Base-by-base conservation (phyloP, 2,329 filamentous ascomycete species). In the Onygena corvina region DNA sequence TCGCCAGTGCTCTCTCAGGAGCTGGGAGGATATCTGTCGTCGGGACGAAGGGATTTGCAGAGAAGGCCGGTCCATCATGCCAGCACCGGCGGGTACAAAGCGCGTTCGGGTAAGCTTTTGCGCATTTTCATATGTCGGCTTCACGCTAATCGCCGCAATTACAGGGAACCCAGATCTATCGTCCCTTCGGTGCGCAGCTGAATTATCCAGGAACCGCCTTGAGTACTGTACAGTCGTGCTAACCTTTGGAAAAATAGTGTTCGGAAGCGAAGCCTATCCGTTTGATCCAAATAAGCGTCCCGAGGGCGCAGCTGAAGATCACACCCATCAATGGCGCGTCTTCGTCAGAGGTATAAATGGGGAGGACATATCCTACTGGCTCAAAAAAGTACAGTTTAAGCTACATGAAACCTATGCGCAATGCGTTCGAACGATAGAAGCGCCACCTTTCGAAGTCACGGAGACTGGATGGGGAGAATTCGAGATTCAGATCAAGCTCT, bases 401-500 rank as follows among this genome's bases (percentile, higher is more conserved):
- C 79, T 98, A 12, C 90, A 95, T 73, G 89, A 96, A 67, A 95
- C 90, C 7, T 96, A 95, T 64, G 82, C 87, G 23, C 94, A 95
- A 66, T 85, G 85, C 50, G 77, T 92, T 18, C 84, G 92, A 58
- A 94, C 84, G 64, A 74, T 92, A 60, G 89, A 94, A 60, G 78
- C 79, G 53, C 78, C 85, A 61, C 88, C 73, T 8, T 98, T 95
- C 60, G 74, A 86, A 60, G 84, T 96, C 53, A 79, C 80, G 54
- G 92, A 96, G 67, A 96, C 92, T 0, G 92, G 92, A 45, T 98
- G 93, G 86, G 92, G 92, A 60, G 92, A 95, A 69, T 98, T 98
- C 71, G 87, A 92, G 65, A 93, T 98, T 60, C 86, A 89, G 54
- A 84, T 98, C 63, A 88, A 94, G 63, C 76, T 98, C 38, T 94